Conservation (phyloP, 306 rosid genomes). For the Prinsepia uniflora region DNA sequence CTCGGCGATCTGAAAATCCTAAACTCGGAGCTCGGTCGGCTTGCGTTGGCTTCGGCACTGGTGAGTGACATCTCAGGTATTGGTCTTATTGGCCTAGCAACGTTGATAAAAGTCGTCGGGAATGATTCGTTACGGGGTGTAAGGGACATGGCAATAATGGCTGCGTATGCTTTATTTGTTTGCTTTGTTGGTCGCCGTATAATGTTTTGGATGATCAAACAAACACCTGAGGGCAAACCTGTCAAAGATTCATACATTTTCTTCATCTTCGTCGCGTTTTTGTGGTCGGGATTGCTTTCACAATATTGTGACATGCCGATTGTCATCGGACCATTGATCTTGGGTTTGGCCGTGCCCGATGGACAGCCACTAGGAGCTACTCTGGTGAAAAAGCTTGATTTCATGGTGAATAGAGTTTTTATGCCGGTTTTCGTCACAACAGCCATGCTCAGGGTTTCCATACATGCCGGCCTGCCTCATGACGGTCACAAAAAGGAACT, state of each 20-base stretch:
- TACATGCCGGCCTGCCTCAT: background rate
- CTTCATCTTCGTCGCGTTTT: conserved; percentile 20
- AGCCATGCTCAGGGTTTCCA: conserved; percentile 41
- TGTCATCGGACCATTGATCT: conserved; percentile 43
- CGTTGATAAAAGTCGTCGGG: background rate
- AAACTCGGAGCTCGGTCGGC: conserved; percentile 59
- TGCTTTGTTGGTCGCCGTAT: conserved; percentile 36
- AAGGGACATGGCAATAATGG: background rate
- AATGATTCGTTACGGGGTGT: background rate
- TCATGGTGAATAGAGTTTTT: conserved; percentile 37
- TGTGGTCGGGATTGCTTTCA: conserved; percentile 28
- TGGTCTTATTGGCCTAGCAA: background rate
- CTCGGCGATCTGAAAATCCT: conserved; percentile 51
- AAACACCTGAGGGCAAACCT: conserved; percentile 58
- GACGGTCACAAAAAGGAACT: background rate
- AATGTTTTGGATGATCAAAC: conserved; percentile 54
- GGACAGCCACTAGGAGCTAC: conserved; percentile 74
- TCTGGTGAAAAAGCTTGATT: conserved; percentile 49
- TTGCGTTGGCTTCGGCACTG: conserved; percentile 48
- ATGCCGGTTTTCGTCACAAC: conserved; percentile 54
- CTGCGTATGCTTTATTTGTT: conserved; percentile 9
- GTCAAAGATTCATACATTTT: conserved; percentile 46
- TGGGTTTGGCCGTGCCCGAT: conserved; percentile 65
- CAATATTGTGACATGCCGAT: conserved; percentile 19
- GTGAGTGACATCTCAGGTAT: conserved; percentile 41